phyloP scores from a whole-genome alignment of 2,329 filamentous ascomycete genomes.

The Calonectria montana region DNA sequence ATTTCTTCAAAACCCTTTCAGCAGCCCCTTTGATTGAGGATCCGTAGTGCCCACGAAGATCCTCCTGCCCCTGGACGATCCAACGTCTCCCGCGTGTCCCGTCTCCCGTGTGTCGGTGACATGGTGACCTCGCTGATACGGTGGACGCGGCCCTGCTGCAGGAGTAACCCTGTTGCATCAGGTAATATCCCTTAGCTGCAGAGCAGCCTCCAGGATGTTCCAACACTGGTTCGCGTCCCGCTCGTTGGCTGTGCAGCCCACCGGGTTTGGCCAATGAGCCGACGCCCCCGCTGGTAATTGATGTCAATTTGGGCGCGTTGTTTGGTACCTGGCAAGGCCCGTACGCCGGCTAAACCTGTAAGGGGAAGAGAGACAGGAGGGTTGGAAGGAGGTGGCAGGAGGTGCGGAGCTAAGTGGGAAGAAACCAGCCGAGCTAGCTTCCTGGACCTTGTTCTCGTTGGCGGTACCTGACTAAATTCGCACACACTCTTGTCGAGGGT shows the following conservation, averaged over 20 bases:
- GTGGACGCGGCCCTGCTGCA: conserved; percentile 43
- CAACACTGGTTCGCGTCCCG: conserved; percentile 41
- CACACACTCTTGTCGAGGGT: conserved; percentile 1
- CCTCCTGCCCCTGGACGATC: conserved; percentile 5
- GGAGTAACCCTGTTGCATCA: conserved; percentile 44
- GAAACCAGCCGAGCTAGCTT: conserved; percentile 3
- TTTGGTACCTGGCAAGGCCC: conserved; percentile 17
- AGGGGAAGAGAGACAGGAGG: conserved; percentile 28
- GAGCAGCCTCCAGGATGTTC: conserved; percentile 40
- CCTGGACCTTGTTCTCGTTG: neutral
- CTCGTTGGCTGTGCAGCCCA: conserved; percentile 26
- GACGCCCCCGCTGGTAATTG: neutral
- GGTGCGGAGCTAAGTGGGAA: conserved; percentile 3
- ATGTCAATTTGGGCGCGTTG: conserved; percentile 13
- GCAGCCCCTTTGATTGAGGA: conserved; percentile 8
- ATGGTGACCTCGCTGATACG: conserved; percentile 17
- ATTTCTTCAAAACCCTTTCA: conserved; percentile 2
- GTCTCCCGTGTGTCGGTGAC: conserved; percentile 19
- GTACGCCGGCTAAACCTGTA: conserved; percentile 28
- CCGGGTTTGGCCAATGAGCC: conserved; percentile 29
- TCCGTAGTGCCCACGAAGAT: neutral
- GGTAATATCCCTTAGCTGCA: conserved; percentile 49
- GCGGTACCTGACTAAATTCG: neutral
- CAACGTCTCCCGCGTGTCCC: conserved; percentile 19
- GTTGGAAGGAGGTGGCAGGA: conserved; percentile 9